phyloP scores from a whole-genome alignment of 164 flowering plant genomes.

The Piper betle region DNA sequence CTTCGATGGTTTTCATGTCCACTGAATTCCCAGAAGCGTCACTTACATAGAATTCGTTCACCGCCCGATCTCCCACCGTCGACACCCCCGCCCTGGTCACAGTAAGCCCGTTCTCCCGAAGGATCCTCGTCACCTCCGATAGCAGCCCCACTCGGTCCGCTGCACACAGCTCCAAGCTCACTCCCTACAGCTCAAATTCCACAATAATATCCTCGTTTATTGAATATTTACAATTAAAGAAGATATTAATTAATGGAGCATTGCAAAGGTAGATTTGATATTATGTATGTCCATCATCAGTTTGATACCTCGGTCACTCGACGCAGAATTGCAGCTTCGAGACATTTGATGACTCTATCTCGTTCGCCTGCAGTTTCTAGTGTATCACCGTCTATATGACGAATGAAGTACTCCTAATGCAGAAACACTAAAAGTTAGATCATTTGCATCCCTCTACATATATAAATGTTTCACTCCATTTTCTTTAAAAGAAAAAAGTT shows the following conservation, averaged over 20 bases:
- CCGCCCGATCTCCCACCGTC: constrained; percentile 50
- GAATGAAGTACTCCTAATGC: constrained; percentile 34
- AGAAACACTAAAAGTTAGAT: neutral
- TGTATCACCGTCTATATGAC: constrained; percentile 58
- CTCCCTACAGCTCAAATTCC: constrained; percentile 35
- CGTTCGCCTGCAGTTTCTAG: constrained; percentile 48
- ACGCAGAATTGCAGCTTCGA: constrained; percentile 63
- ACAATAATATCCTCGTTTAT: neutral
- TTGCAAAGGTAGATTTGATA: no score
- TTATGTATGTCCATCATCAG: no score
- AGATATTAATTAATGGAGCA: no score
- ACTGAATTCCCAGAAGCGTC: constrained; percentile 4
- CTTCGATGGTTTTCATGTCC: constrained; percentile 1
- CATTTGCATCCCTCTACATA: no score
- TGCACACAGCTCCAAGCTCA: constrained; percentile 61
- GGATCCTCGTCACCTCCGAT: constrained; percentile 74
- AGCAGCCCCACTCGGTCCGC: constrained; percentile 43
- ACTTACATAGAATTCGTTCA: constrained; percentile 7
- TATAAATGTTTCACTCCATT: no score
- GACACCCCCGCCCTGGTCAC: constrained; percentile 60
- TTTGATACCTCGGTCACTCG: constrained; percentile 53
- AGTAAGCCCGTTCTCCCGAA: constrained; percentile 71
- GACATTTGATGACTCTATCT: constrained; percentile 55
- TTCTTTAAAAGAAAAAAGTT: neutral
- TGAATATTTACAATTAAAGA: no score